Conservation (phyloP, 176 grass and related monocot species). For the Phragmites australis region DNA sequence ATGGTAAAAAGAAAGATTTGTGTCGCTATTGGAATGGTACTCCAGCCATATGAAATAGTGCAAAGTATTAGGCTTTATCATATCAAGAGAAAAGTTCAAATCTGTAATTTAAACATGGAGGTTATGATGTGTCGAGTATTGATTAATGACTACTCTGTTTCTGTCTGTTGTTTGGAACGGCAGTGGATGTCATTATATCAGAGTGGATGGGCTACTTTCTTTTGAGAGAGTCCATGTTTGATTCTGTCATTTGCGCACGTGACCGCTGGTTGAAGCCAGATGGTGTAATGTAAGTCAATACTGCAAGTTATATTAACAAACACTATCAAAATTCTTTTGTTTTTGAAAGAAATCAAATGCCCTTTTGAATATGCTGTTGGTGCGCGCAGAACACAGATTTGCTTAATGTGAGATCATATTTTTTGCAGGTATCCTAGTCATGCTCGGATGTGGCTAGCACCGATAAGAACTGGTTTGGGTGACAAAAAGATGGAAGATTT, state of each 20-base stretch:
- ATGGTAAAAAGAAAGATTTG: background rate
- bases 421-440: conserved; percentile 93
- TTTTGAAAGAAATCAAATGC: background rate
- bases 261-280: conserved; percentile 93
- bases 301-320: background rate
- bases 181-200: conserved; percentile 98
- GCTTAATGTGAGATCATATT: conserved; percentile 1
- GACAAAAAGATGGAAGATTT: conserved; percentile 88
- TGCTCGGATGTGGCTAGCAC: conserved; percentile 93
- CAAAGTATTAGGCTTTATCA: background rate
- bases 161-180: conserved; percentile 22
- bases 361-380: background rate
- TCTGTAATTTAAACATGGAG: background rate
- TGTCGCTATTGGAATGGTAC: background rate
- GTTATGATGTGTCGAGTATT: background rate
- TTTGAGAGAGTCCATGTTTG: conserved; percentile 95
- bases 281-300: conserved; percentile 73
- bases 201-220: conserved; percentile 99
- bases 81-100: background rate
- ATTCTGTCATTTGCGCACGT: conserved; percentile 91
- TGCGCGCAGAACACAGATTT: background rate
- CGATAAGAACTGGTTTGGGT: conserved; percentile 69
- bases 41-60: background rate
- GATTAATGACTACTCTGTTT: conserved; percentile 21
- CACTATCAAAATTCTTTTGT: background rate